Base-by-base conservation (phyloP, 441 rosid genomes). In the Gossypium trilobum region DNA sequence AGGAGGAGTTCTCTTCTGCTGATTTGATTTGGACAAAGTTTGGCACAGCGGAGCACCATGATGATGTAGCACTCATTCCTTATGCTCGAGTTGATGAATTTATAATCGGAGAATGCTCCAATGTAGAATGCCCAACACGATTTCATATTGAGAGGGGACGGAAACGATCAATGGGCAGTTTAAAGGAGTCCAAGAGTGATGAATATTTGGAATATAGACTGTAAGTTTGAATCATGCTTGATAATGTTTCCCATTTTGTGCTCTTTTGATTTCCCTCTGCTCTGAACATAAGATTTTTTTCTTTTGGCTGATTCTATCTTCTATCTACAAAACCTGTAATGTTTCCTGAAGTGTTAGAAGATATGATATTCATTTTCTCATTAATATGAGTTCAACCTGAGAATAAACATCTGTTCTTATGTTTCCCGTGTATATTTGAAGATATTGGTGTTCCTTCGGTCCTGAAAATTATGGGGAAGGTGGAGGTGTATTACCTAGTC, bases 401-500 rank as follows among this genome's bases (percentile, higher is more conserved):
- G 55, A 60, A 17, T n/a, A 67, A 67, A 48, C 5, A 20, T 48
- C 4, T 66, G 20, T 23, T 67, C 58, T 67, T 62, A 33, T 72
- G 33, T 57, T 67, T 70, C 69, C 1, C 54, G 39, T 61, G 3
- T 33, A 19, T 62, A 51, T 68, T 19, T 69, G 36, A 68, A 91
- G 98, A 86, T 91, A 94, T 83, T 94, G 97, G 97, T 94, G 97
- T 61, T 94, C 97, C 14, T 94, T 91, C 68, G 98, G 98, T 67
- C 96, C 98, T 68, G 98, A 94, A 85, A 90, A 94, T 85, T 90
- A 94, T 72, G 97, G 97, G 25, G 96, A 94, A 87, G 97, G 96
- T 71, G 97, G 98, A 74, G 81, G 80, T 36, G 80, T 90, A 62
- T 83, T 91, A 42, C 98, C 98, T 33, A 94, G 98, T 82, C 82